These are phyloP conservation scores for Prosopis cineraria DNA, from an alignment of 306 rosid species.

Conservation along the genomic window DNA sequence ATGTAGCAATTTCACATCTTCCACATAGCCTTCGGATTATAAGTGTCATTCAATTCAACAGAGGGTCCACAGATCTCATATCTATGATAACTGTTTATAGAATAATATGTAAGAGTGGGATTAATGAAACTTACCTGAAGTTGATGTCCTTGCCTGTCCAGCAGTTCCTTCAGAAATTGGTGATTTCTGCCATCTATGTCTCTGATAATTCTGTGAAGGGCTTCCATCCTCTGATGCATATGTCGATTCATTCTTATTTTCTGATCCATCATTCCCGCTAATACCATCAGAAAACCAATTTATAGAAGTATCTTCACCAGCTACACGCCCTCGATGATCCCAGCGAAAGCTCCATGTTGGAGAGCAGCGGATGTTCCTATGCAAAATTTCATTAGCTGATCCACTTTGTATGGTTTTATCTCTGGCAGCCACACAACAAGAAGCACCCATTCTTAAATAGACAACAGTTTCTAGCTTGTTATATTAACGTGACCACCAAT, in stretches of 20 bases:
- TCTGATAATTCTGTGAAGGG: conserved; percentile 38
- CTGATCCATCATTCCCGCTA: conserved; percentile 43
- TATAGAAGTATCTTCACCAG: conserved; percentile 56
- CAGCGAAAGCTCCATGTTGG: conserved; percentile 60
- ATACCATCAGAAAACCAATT: conserved; percentile 54
- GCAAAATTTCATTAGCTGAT: conserved; percentile 36
- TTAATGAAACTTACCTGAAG: conserved; percentile 40
- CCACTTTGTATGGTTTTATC: conserved; percentile 49
- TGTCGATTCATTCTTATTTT: conserved; percentile 49
- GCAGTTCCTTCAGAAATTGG: conserved; percentile 39
- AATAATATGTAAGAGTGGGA: conserved; percentile 9
- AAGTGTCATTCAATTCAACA: conserved; percentile 16
- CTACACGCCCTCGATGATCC: conserved; percentile 59
- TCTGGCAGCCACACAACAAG: conserved; percentile 54
- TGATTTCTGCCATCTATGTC: conserved; percentile 35
- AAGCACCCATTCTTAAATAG: conserved; percentile 47
- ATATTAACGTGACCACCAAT: conserved; percentile 13
- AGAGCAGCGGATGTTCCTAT: conserved; percentile 42
- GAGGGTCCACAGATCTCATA: conserved; percentile 8
- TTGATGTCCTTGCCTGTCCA: conserved; percentile 31
- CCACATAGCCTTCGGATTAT: conserved; percentile 14
- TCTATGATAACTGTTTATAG: not conserved
- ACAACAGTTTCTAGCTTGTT: conserved; percentile 22
- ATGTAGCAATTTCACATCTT: conserved; percentile 17
- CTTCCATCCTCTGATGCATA: conserved; percentile 50